Evolutionary conservation across 1,139 yeast species (phyloP).

Genomic region (Debaryomyces psychrophilus): DNA sequence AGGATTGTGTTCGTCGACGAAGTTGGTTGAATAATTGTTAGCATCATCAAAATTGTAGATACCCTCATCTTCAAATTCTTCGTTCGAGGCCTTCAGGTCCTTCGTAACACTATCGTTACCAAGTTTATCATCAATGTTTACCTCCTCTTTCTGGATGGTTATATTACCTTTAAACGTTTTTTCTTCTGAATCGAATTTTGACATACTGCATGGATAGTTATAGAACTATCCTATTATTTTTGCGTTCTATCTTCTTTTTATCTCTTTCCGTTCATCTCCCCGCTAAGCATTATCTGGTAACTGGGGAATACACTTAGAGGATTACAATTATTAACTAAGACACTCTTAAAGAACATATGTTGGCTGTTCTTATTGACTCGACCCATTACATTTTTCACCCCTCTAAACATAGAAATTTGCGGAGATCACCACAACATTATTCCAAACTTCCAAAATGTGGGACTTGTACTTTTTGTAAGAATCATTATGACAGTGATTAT

Average conservation of each 20-base stretch:
- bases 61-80: constrained; percentile 12
- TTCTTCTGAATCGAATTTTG: background rate
- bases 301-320: background rate
- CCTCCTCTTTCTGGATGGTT: background rate
- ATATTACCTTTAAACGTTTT: constrained; percentile 5
- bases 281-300: constrained; percentile 2
- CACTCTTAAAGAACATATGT: background rate
- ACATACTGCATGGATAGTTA: background rate
- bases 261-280: constrained; percentile 5
- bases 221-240: background rate
- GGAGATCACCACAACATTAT: background rate
- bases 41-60: constrained; percentile 25
- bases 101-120: background rate
- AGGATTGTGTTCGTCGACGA: constrained; percentile 36
- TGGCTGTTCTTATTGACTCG: background rate
- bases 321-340: background rate
- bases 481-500: background rate
- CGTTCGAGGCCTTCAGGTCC: constrained; percentile 13
- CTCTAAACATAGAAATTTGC: background rate
- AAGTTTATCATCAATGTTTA: background rate
- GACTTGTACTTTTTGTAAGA: background rate
- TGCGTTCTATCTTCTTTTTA: constrained; percentile 1
- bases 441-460: background rate
- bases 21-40: constrained; percentile 25
- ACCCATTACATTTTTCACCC: background rate